Base-by-base conservation (phyloP, 73 alveolate genomes). In the Paraurostyla sp. region DNA sequence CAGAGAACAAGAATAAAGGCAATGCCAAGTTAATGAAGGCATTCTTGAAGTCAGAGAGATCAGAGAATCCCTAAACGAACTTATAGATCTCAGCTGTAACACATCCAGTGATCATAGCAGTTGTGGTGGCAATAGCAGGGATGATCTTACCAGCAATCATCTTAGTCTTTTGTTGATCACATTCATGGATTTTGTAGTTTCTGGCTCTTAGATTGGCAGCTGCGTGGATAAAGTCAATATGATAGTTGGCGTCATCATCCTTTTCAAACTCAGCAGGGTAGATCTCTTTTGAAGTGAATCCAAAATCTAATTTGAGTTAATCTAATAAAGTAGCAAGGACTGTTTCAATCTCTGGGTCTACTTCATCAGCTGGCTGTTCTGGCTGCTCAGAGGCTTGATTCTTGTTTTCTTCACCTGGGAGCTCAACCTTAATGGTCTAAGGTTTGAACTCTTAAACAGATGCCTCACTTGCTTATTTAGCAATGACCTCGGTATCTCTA, bases 121-220 rank as follows among this genome's bases (percentile, higher is more conserved):
- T 98, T 23, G 99, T 98, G 42, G 99, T 98, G 49, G 99, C 99
- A 35, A 98, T 96, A 50, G 99, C 99, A 18, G 99, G 99, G 73
- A 98, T 97, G 71, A 98, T 98, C 94, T 98, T 98, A 22, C 99
- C 99, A 7, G 99, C 99, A 20, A 95, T 96, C 95, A 96, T 83
- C 92, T 97, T 97, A 32, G 97, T 87, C 93, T 97, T 96, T 85
- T 86, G 85, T 42, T 93, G 80, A 71, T 95, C 98, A 51, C 95
- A 90, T 69, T 94, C 97, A 49, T 83, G 87, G 30, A 97, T 93
- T 83, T 92, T 93, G 78, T 97, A 97, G 90, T 94, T 95, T 82
- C 96, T 94, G 0, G 99, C 99, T 69, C 99, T 95, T 89, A 98
- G 85, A 71, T 98, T 98, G 22, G 99, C 96, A 36, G 99, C 98